Evolutionary conservation across 2,329 filamentous ascomycete genomes (phyloP), one percentile per base, ranked within the genome.

Genomic region (Ophiostoma sp.): DNA sequence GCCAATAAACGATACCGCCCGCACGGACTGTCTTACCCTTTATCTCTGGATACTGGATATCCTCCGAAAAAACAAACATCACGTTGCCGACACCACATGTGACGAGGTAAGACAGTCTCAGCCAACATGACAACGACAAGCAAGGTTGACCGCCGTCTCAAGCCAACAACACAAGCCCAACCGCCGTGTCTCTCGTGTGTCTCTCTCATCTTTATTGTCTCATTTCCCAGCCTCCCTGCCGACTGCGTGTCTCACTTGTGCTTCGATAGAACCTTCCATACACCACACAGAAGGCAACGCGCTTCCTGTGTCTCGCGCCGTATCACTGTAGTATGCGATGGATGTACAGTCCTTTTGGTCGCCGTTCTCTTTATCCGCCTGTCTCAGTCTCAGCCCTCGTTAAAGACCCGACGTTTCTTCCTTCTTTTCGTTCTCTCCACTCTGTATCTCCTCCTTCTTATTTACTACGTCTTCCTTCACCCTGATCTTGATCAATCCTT

Each of bases 51-150:
- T 27, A 18, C 16, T 47, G 18, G 11, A 60, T 60, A 60, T 60
- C 55, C 55, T 55, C 55, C 55, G 55, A 60, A 27, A 60, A 9
- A 27, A 27, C 27, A 27, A 27, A 60, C 27, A 36, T 60, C 27
- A 12, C 52, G 18, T 36, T 38, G 27, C 38, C 27, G 12, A 9
- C 16, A 18, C 55, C 55, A 49, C 45, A 60, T 60, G 55, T 60
- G 55, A 60, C 27, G 55, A 60, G 55, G 55, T 60, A 18, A 60
- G 55, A 60, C 55, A 60, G 55, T 38, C 55, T 60, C 49, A 49
- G 14, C 47, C 27, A 18, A n/a, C 7, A 3, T 9, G 9, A 9
- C 12, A 47, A 27, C 12, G n/a, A 36, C 18, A 27, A 27, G 4
- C 8, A 49, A 49, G 27, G 49, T 12, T 27, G 18, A 55, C 49